Evolutionary conservation across 1,139 yeast genomes (phyloP), one percentile per base, ranked within the genome.

Genomic region (Saccharomyces hybrid): DNA sequence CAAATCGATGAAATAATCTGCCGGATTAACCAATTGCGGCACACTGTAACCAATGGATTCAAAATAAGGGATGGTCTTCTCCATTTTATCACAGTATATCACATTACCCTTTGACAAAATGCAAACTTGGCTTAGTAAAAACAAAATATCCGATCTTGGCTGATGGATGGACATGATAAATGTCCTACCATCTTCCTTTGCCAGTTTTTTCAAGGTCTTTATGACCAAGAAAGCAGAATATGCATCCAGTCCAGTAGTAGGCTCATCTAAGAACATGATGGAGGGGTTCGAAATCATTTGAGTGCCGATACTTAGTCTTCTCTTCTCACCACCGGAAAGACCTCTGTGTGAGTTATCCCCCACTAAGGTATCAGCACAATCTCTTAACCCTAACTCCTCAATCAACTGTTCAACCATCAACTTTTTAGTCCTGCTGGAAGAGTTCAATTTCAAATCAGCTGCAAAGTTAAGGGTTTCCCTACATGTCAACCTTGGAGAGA

Each of bases 211-310:
- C 57, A 89, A 75, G 0, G 88, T 81, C 55, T 78, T 75, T n/a
- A 88, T 79, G 50, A 88, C 73, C 57, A 83, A 74, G 60, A 77
- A 80, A 0, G 96, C 90, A 9, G 90, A 83, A 54, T 83, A 82
- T 2, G 96, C 85, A 67, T 89, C 96, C 34, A 89, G 73, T 0
- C 96, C 96, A 0, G 96, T 88, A 0, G 96, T 89, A 1, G 96
- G 96, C 64, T 89, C 96, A 67, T 89, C 97, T 49, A 89, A 72
- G 63, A 88, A 88, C 58, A 89, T 71, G 1, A 88, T 73, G 0
- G 91, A 82, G 0, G 96, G 96, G 59, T 83, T 84, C 2, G 88
- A 79, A 34, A 89, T 73, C 61, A 89, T 72, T 66, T 88, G 96
- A 19, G 87, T 82, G 0, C 90, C 96, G 53, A 88, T 80, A 54